Base-by-base conservation (phyloP, 2,329 filamentous ascomycete genomes). In the Pseudogymnoascus sp. region DNA sequence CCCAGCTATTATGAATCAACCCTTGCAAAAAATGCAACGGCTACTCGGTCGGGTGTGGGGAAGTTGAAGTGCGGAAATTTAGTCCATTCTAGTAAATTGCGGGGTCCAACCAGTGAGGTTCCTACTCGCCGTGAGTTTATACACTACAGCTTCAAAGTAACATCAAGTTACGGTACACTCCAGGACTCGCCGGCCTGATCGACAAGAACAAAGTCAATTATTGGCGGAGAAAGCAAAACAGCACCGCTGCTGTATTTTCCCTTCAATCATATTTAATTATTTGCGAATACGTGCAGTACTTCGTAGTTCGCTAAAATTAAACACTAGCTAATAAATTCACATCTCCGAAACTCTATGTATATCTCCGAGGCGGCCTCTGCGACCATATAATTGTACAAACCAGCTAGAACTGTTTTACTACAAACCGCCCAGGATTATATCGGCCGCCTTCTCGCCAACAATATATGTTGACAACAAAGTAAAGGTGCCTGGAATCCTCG, bases 371-470 rank as follows among this genome's bases (percentile, higher is more conserved):
- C 44, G 24, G 24, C 10, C 24, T 31, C 13, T 10, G 24, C 24
- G 44, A 24, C 44, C 15, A 15, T 11, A 47, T 8, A 10, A 10
- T 9, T 15, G 13, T 31, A 31, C 8, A 50, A 24, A 13, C 9
- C 15, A 24, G 9, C 11, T 21, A 21, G 21, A 21, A 21, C 9
- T 47, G 13, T 5, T 47, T 15, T 29, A 29, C 17, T 41, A 41
- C 17, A 41, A 50, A 15, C 26, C 44, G 8, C 26, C 31, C 26
- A 50, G 15, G 11, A 64, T 63, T 57, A 59, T 24, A 57, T 64
- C 63, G 8, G 63, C 59, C n/a, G 84, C 84, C 75, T 86, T 87
- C 75, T 86, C 83, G 0, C 75, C 76, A 6, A 82, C 74, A 71
- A 86, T 81, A 66, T 82, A 84, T 0, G 78, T 78, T 1, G 81